Evolutionary conservation across 1,284 basidiomycete genomes (phyloP).

Genomic region (Inonotus obliquus): DNA sequence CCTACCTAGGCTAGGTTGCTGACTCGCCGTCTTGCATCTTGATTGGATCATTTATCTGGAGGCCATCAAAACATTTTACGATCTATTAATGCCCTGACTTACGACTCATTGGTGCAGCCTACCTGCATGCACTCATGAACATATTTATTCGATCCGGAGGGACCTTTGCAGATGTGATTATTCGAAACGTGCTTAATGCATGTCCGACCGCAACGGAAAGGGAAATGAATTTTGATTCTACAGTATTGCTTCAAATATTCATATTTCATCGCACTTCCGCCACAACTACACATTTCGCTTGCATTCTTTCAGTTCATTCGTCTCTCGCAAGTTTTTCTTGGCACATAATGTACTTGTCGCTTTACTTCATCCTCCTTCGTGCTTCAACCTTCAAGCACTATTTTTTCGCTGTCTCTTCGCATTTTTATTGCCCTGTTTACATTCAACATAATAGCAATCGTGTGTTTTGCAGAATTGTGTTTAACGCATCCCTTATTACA

Average conservation of each 20-base stretch:
- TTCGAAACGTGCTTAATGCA: background rate
- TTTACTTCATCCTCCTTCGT: background rate
- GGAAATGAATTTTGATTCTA: background rate
- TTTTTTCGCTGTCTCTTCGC: background rate
- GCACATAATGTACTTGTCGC: background rate
- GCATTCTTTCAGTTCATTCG: no score
- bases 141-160: background rate
- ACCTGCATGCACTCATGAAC: background rate
- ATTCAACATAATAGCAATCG: background rate
- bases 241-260: background rate
- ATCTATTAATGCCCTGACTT: conserved; percentile 12
- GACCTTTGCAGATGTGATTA: background rate
- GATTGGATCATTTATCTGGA: conserved; percentile 7
- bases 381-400: background rate
- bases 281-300: no score
- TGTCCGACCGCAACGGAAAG: background rate
- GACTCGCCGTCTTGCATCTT: background rate
- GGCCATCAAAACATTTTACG: conserved; percentile 11
- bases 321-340: background rate
- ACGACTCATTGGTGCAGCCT: background rate
- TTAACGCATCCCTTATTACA: background rate
- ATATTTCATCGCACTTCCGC: background rate
- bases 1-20: background rate
- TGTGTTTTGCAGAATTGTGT: background rate
- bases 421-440: background rate